These are phyloP conservation scores for Lenzites betulinus DNA, from an alignment of 768 basidiomycete genomes.

Conservation along the genomic window DNA sequence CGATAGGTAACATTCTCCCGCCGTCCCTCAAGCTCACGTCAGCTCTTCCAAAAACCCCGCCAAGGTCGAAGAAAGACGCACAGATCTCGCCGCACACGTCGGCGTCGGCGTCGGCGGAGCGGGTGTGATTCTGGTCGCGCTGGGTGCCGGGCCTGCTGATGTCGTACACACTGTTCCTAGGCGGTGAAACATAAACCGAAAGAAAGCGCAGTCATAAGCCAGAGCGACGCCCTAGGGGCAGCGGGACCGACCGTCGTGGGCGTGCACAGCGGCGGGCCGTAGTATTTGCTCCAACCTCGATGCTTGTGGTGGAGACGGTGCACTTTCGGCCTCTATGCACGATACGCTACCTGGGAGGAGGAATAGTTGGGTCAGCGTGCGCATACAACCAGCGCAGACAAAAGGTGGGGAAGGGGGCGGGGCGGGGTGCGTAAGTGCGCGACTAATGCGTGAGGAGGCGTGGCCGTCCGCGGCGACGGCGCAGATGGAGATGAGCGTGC, in stretches of 20 bases:
- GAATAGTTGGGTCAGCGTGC: background rate
- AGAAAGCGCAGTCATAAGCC: too few species aligned
- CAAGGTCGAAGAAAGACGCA: background rate
- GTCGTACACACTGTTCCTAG: too few species aligned
- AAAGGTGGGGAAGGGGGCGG: background rate
- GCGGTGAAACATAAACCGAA: too few species aligned
- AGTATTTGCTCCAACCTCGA: constrained; percentile 12
- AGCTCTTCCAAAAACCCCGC: background rate
- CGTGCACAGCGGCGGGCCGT: constrained; percentile 2
- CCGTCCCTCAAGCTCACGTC: too few species aligned
- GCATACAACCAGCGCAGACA: background rate
- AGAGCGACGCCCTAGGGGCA: too few species aligned
- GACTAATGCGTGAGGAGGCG: constrained; percentile 8
- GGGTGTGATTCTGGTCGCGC: background rate
- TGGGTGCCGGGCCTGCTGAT: background rate
- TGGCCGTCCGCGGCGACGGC: constrained; percentile 7
- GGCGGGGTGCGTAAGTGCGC: background rate
- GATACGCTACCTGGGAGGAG: background rate
- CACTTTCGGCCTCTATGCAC: background rate
- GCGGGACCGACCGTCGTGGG: background rate
- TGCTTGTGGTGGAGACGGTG: background rate
- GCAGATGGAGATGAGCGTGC: constrained; percentile 12
- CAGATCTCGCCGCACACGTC: constrained; percentile 23
- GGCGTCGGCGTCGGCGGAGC: background rate
- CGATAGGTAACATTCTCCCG: too few species aligned